Evolutionary conservation across 1,139 yeast species (phyloP), one percentile per base, ranked within the genome.

Genomic region (Yamadazyma oceani): DNA sequence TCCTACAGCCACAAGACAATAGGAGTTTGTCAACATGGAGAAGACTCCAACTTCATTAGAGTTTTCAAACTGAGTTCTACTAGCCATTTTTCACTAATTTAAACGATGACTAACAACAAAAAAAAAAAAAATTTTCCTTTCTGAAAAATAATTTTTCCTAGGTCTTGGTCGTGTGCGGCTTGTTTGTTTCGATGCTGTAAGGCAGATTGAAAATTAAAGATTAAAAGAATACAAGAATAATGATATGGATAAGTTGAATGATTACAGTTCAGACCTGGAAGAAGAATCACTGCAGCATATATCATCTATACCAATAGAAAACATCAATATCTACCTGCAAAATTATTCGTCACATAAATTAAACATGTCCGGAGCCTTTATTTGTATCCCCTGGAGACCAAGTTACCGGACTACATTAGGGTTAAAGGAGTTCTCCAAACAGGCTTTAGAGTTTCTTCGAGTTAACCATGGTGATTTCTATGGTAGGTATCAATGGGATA

Each of bases 31-130:
- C 54, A 94, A 78, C 64, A 89, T 92, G 66, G 97, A 77, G 60
- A 94, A 94, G 42, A 94, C 99, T 60, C 99, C 99, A 48, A 94
- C 92, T 73, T 92, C 98, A 64, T 92, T 92, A 42, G 97, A 89
- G 69, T 92, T 92, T 73, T 92, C 98, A 75, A 92, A 92, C 73
- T 82, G 77, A 25, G 76, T 69, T 69, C 77, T 69, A 51, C 69
- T 58, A 48, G 77, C 76, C 77, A 71, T 71, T 17, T 31, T 38
- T 21, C 22, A n/a, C 14, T n/a, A 17, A 17, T 17, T n/a, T n/a
- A n/a, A n/a, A n/a, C n/a, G n/a, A n/a, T n/a, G n/a, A n/a, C n/a
- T n/a, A n/a, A n/a, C n/a, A n/a, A n/a, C n/a, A n/a, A n/a, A n/a
- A n/a, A n/a, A n/a, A n/a, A 24, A 13, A 13, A 6, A 35, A 17